Conservation (phyloP, 768 basidiomycete genomes). For the Sutorius australiensis region DNA sequence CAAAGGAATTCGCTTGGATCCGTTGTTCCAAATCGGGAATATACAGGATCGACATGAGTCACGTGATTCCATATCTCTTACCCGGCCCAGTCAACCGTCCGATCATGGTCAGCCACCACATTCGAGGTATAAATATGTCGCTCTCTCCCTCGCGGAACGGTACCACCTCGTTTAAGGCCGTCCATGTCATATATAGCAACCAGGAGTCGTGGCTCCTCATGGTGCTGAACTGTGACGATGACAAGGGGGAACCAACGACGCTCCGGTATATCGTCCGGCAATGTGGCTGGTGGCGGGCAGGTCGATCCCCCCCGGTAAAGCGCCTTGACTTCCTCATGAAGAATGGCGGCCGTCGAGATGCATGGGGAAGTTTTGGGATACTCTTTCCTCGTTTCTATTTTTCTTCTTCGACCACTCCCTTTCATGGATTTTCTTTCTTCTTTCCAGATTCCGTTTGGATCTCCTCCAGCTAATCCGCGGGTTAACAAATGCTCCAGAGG, state of each 20-base stretch:
- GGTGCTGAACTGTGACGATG: neutral
- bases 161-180: neutral
- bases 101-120: no score
- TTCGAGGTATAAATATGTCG: no score
- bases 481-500: neutral
- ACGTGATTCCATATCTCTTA: conserved; percentile 4
- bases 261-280: neutral
- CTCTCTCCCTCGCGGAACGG: neutral
- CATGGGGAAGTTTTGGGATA: no score
- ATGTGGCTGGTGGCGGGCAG: neutral
- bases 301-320: neutral
- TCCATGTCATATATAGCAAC: neutral
- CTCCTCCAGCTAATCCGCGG: neutral
- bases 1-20: conserved; percentile 9
- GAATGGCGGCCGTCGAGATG: no score
- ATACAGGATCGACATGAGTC: conserved; percentile 6
- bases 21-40: neutral
- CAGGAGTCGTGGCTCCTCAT: neutral
- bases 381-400: no score
- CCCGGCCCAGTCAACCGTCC: no score
- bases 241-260: neutral
- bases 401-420: neutral
- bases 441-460: neutral
- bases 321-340: neutral
- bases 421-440: neutral